Evolutionary conservation across 345 rosid species (phyloP), one percentile per base, ranked within the genome.

Genomic region (Murraya paniculata): DNA sequence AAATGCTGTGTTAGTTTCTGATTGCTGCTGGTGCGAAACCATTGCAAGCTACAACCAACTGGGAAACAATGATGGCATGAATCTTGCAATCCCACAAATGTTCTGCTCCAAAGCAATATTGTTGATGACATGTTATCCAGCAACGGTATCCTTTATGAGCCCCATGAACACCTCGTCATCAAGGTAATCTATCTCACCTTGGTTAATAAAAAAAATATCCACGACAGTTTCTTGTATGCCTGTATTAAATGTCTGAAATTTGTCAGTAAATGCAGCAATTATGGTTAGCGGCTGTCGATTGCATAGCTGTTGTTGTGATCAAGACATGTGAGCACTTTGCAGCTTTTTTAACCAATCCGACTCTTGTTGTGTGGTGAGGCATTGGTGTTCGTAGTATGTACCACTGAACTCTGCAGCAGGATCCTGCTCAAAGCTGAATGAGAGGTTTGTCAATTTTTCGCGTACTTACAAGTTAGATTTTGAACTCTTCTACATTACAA

Each of bases 111-210:
- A 96, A 92, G 98, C 87, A 96, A 94, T 59, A 97, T 92, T 10
- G 99, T 96, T 6, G 99, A 96, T 56, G 99, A 96, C 82, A 96
- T 96, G 99, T 97, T 96, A 55, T 79, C 95, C 16, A 94, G 99
- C 91, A 96, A 94, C 2, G 93, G 94, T 1, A 94, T 96, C 79
- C 88, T 96, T 27, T 94, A 81, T 71, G 97, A 90, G 68, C 91
- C 98, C 6, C 97, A 97, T n/a, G 99, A 94, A 84, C 99, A 96
- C 75, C 99, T 98, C 55, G 98, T 96, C 87, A 92, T 92, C 83
- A 94, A 96, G 98, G 98, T 95, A 85, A 72, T 31, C 58, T 31
- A 72, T 38, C 58, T 31, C 25, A 5, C 36, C 50, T 16, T 1
- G 10, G 16, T 1, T 8, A 71, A 3, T n/a, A 48, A 16, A 5